Evolutionary conservation across 1,139 yeast species (phyloP), one percentile per base, ranked within the genome.

Genomic region (Suhomyces panamericanus): DNA sequence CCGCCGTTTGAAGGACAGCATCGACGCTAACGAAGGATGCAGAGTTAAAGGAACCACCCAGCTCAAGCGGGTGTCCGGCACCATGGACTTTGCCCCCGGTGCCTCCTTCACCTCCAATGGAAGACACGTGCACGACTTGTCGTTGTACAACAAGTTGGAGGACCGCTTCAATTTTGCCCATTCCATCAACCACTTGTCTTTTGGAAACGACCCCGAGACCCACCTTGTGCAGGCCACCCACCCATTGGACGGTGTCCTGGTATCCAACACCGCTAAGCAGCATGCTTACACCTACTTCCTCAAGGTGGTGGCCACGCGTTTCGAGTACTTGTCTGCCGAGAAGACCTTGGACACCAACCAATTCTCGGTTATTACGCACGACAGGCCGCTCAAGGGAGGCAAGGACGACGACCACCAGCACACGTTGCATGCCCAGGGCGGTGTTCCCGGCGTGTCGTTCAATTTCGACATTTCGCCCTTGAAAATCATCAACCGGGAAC

Each of bases 21-120:
- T 87, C 48, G 63, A 75, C 47, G 55, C 57, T 35, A 63, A 66
- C 44, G 96, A 91, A 66, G 99, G 99, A 8, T 93, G 99, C 68
- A 77, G 95, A 54, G 74, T 93, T 41, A 78, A 78, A 49, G 99
- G 99, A 31, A 75, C 79, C 29, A 85, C 95, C 9, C 74, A 81
- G 56, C 81, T 93, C 58, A 87, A 88, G 67, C 81, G 96, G 65
- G 87, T 93, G 34, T 82, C 87, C 27, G 99, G 99, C 34, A 87
- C 89, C 60, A 70, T 93, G 54, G 98, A 93, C 67, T 90, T 93
- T 73, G 96, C 97, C 1, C 98, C 99, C 2, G 99, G 99, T 16
- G 82, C 78, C 48, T 80, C 87, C 39, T 75, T 73, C 50, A 78
- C 81, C 43, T 59, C 68, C 39, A 68, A 69, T 8, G 81, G 80